Percentiles rank a stretch among this genome's conserved stretches.
Evolutionary conservation across 140 eudicot species (phyloP).

Genomic region (Stevia rebaudiana): DNA sequence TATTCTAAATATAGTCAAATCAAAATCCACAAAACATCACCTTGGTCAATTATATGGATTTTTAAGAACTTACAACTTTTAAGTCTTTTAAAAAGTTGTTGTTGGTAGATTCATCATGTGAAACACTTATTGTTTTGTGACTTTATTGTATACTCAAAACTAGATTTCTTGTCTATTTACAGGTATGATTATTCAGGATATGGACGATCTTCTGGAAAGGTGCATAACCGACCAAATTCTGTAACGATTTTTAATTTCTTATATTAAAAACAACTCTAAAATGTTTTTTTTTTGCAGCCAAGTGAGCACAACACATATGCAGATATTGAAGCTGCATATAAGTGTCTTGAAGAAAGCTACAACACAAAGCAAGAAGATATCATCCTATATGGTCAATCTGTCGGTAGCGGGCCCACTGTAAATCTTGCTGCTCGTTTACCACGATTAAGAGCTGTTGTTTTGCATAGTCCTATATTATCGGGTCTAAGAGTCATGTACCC

Average conservation of each 20-base stretch:
- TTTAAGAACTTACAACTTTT: not conserved
- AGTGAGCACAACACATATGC: slow-evolving; percentile 92
- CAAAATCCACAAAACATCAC: not conserved
- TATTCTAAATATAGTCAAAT: not conserved
- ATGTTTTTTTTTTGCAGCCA: slow-evolving; percentile 46
- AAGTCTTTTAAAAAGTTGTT: not conserved
- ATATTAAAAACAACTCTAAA: not conserved
- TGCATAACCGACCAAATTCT: slow-evolving; percentile 4
- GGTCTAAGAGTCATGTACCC: slow-evolving; percentile 92
- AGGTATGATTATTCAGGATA: slow-evolving; percentile 95
- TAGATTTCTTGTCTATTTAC: slow-evolving; percentile 24
- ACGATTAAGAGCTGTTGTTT: slow-evolving; percentile 71
- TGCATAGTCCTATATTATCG: slow-evolving; percentile 86
- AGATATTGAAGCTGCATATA: slow-evolving; percentile 90
- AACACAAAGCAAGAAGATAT: slow-evolving; percentile 83
- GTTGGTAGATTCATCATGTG: not conserved
- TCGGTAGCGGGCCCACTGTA: slow-evolving; percentile 92
- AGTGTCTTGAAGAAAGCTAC: slow-evolving; percentile 82
- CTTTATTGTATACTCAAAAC: not conserved
- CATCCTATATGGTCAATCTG: slow-evolving; percentile 89
- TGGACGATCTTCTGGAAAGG: slow-evolving; percentile 90
- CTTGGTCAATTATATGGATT: not conserved
- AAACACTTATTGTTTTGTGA: not conserved
- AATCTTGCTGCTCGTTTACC: slow-evolving; percentile 91
- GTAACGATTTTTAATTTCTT: not conserved